Conservation (phyloP, 2,329 filamentous ascomycete genomes). For the Claviceps monticola region DNA sequence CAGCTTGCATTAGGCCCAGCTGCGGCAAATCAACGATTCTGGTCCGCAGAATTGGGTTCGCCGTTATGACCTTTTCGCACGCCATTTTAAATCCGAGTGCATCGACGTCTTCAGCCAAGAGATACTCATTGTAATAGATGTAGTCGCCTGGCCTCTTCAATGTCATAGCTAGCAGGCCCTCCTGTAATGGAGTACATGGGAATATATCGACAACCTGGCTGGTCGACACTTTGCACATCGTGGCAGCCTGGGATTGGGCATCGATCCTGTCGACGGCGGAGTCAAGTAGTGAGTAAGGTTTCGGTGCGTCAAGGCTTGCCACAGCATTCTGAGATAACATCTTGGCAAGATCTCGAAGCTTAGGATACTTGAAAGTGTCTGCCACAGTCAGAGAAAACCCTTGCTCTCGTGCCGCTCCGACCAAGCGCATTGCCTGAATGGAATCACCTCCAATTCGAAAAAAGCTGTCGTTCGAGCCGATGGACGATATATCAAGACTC, state of each 20-base stretch:
- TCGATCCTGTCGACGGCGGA: neutral
- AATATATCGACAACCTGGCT: neutral
- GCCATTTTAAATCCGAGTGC: constrained; percentile 4
- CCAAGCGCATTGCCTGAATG: constrained; percentile 12
- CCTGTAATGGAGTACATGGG: constrained; percentile 25
- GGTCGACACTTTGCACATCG: neutral
- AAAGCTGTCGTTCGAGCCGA: constrained; percentile 12
- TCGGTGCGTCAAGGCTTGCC: neutral
- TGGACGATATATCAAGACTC: constrained; percentile 10
- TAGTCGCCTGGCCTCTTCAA: constrained; percentile 20
- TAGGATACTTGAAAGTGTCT: constrained; percentile 10
- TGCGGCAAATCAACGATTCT: constrained; percentile 29
- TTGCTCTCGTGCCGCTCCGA: constrained; percentile 7
- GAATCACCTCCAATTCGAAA: constrained; percentile 18
- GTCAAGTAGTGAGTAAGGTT: neutral
- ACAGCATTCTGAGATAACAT: neutral
- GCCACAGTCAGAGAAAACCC: constrained; percentile 10
- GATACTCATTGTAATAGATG: constrained; percentile 11
- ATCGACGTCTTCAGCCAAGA: constrained; percentile 4
- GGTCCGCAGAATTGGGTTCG: constrained; percentile 25
- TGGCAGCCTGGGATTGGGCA: neutral
- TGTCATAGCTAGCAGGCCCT: constrained; percentile 23
- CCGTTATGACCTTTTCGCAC: constrained; percentile 5
- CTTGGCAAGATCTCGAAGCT: neutral
- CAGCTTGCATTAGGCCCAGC: constrained; percentile 28